These are phyloP conservation scores for Ustilago nuda DNA, from an alignment of 1,284 basidiomycete species.

Conservation along the genomic window DNA sequence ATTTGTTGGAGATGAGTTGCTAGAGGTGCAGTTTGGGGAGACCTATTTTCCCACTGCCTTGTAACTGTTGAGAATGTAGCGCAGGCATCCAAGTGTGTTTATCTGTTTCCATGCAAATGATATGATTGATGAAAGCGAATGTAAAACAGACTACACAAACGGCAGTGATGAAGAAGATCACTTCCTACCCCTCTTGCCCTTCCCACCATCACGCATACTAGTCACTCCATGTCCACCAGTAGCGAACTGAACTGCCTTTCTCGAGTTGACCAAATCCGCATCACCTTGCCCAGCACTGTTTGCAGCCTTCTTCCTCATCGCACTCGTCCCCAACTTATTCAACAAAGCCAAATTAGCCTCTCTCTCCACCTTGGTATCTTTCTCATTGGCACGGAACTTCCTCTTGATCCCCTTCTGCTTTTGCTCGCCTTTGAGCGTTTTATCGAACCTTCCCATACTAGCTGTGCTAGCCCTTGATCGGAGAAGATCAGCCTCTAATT, in stretches of 20 bases:
- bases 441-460: constrained; percentile 88
- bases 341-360: constrained; percentile 80
- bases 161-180: neutral
- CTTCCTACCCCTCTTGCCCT: constrained; percentile 38
- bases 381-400: constrained; percentile 88
- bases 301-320: constrained; percentile 21
- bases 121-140: too few relatives aligned
- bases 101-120: too few relatives aligned
- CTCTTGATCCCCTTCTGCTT: constrained; percentile 84
- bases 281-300: constrained; percentile 70
- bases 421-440: constrained; percentile 85
- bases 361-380: constrained; percentile 77
- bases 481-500: constrained; percentile 82
- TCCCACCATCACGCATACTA: constrained; percentile 46
- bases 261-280: constrained; percentile 62
- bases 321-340: constrained; percentile 76
- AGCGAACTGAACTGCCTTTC: constrained; percentile 63
- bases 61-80: too few relatives aligned
- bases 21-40: too few relatives aligned
- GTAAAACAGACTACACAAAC: too few relatives aligned
- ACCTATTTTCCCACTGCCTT: too few relatives aligned
- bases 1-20: too few relatives aligned
- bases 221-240: constrained; percentile 55
- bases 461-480: constrained; percentile 87
- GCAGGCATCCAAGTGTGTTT: too few relatives aligned